Conservation (phyloP, 805 yeast species). For the Hanseniaspora singularis region DNA sequence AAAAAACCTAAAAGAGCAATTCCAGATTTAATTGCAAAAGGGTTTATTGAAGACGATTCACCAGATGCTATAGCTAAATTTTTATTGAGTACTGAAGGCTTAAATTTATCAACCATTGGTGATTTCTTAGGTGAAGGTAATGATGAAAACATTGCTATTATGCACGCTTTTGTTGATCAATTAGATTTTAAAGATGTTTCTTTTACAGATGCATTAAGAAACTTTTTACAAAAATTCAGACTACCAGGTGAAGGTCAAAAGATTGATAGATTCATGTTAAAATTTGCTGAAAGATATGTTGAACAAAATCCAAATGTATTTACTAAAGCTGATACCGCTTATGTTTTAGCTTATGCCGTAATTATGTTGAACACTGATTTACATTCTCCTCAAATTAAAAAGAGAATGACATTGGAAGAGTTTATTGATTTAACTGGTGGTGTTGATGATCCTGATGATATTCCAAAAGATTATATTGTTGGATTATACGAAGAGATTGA, state of each 20-base stretch:
- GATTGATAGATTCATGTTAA: conserved; percentile 90
- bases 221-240: conserved; percentile 75
- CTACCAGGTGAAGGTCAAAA: conserved; percentile 98
- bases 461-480: conserved; percentile 61
- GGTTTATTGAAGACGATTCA: conserved; percentile 48
- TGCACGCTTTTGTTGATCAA: conserved; percentile 87
- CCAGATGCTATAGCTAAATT: conserved; percentile 67
- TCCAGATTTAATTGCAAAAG: conserved; percentile 44
- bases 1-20: conserved; percentile 77
- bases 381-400: conserved; percentile 77
- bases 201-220: conserved; percentile 78
- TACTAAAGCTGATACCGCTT: conserved; percentile 88
- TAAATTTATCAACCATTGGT: conserved; percentile 77
- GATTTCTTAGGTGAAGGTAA: conserved; percentile 87
- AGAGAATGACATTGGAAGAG: conserved; percentile 77
- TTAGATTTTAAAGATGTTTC: conserved; percentile 60
- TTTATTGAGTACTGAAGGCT: conserved; percentile 57
- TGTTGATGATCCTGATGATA: conserved; percentile 78
- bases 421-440: conserved; percentile 81
- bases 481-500: conserved; percentile 68
- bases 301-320: conserved; percentile 81
- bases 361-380: conserved; percentile 89
- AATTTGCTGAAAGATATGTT: conserved; percentile 85
- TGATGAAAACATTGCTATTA: conserved; percentile 59
- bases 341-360: conserved; percentile 81